Conservation (phyloP, 208 protist species). For the Wallacemonas sp. region DNA sequence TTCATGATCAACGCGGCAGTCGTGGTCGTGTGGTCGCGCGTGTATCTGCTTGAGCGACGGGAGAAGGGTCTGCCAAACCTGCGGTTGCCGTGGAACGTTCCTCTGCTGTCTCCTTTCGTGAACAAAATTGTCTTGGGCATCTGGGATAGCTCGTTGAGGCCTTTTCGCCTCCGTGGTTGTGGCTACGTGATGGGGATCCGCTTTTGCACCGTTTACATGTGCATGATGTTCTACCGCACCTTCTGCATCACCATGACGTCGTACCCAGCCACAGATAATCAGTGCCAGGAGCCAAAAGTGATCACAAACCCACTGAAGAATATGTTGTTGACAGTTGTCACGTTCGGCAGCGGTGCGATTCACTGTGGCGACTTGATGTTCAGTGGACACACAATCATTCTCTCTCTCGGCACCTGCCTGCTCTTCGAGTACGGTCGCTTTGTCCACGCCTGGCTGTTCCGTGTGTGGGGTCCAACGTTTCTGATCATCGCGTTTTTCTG, state of each 20-base stretch:
- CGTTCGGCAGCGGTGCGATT: conserved; percentile 65
- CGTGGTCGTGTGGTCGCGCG: conserved; percentile 46
- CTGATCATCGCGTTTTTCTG: conserved; percentile 54
- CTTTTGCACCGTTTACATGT: conserved; percentile 62
- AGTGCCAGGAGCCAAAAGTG: conserved; percentile 62
- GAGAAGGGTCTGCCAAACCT: conserved; percentile 16
- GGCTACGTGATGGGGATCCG: conserved; percentile 63
- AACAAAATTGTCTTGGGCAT: conserved; percentile 51
- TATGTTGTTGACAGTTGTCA: conserved; percentile 78
- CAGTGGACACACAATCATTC: conserved; percentile 86
- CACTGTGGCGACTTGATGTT: conserved; percentile 92
- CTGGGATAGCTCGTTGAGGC: conserved; percentile 39
- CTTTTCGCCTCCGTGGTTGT: conserved; percentile 24
- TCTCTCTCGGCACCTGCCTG: conserved; percentile 49
- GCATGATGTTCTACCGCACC: conserved; percentile 66
- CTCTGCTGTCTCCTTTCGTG: conserved; percentile 14
- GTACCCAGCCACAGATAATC: conserved; percentile 81
- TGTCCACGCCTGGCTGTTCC: conserved; percentile 45
- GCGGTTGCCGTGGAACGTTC: conserved; percentile 14
- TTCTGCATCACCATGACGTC: conserved; percentile 75
- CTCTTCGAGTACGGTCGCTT: conserved; percentile 67
- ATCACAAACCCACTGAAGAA: conserved; percentile 72
- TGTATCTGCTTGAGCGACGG: conserved; percentile 62
- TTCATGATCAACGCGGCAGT: conserved; percentile 38
- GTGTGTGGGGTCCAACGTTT: conserved; percentile 29